Base-by-base conservation (phyloP, 2,329 filamentous ascomycete species). In the Xylaria sp. region DNA sequence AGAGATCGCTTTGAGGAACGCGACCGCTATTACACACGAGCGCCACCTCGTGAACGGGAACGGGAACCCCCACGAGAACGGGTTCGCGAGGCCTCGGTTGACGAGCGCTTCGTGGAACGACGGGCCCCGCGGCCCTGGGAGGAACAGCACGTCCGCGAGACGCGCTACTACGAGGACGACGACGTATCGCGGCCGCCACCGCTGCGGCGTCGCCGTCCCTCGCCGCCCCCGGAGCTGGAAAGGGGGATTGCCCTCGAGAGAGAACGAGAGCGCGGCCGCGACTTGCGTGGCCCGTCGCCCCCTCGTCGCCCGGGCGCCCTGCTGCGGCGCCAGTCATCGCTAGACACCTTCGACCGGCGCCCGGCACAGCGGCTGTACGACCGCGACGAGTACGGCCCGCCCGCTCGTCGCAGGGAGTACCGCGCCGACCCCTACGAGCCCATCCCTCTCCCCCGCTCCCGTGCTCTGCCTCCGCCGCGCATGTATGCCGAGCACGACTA, bases 311-410 rank as follows among this genome's bases (percentile, higher is more conserved):
- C 94, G 1, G 76, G 73, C 2, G 85, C 85, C 36, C 86, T 94
- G 71, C 77, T 96, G 60, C 89, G 94, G 67, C 89, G 94, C 52
- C 94, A 97, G 79, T 97, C 94, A 15, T 97, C 94, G 62, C 85
- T 97, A 48, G 94, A 97, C 79, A 97, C 92, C 0, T 97, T 94
- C 78, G 94, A 98, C 80, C 90, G 94, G 58, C 89, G 89, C 33
- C 91, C 92, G 1, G 77, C 81, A 2, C 81, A 81, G 9, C 78
- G 79, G 59, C 83, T 85, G 73, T 84, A 84, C 63, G 85, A 91
- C 46, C 76, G 79, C 48, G 86, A 88, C 51, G 85, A 88, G 70
- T 85, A 85, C 73, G 81, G 83, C 41, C 83, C 86, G n/a, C 85
- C 86, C 9, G 74, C 77, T 28, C 82, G 78, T 64, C 80, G 86